phyloP scores from a whole-genome alignment of 2,329 filamentous ascomycete genomes.

The Purpureocillium lavendulum region DNA sequence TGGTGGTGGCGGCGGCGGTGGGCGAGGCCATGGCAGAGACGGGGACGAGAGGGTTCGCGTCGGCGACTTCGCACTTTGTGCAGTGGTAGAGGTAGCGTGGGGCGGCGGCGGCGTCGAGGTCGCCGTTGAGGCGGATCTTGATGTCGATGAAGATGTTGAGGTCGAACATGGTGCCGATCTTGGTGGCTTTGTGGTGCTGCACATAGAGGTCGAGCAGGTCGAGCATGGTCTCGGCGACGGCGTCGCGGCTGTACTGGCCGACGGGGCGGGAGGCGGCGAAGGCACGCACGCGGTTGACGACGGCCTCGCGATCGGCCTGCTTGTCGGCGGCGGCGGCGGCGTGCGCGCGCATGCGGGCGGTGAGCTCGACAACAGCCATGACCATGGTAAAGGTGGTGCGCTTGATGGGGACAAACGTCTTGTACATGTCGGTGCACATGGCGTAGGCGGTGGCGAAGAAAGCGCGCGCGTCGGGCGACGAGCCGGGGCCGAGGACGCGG shows the following conservation, averaged over 20 bases:
- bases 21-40: conserved; percentile 12
- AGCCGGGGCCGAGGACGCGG: conserved; percentile 33
- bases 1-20: conserved; percentile 12
- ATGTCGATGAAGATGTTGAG: conserved; percentile 76
- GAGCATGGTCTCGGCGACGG: conserved; percentile 68
- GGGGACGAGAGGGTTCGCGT: conserved; percentile 20
- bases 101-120: conserved; percentile 56
- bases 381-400: conserved; percentile 81
- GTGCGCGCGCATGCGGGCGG: conserved; percentile 56
- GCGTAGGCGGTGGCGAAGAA: conserved; percentile 66
- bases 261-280: conserved; percentile 37
- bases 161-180: conserved; percentile 63
- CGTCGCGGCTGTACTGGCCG: conserved; percentile 34
- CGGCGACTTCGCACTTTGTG: conserved; percentile 37
- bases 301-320: background rate
- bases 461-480: conserved; percentile 15
- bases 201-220: conserved; percentile 91
- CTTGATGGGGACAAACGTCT: conserved; percentile 88
- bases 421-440: conserved; percentile 82
- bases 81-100: conserved; percentile 58
- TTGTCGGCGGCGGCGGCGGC: conserved; percentile 19
- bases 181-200: conserved; percentile 67
- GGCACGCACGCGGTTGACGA: conserved; percentile 36
- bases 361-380: conserved; percentile 72
- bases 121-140: conserved; percentile 79